Base-by-base conservation (phyloP, 2,329 filamentous ascomycete genomes). In the Bipolaris oryzae region DNA sequence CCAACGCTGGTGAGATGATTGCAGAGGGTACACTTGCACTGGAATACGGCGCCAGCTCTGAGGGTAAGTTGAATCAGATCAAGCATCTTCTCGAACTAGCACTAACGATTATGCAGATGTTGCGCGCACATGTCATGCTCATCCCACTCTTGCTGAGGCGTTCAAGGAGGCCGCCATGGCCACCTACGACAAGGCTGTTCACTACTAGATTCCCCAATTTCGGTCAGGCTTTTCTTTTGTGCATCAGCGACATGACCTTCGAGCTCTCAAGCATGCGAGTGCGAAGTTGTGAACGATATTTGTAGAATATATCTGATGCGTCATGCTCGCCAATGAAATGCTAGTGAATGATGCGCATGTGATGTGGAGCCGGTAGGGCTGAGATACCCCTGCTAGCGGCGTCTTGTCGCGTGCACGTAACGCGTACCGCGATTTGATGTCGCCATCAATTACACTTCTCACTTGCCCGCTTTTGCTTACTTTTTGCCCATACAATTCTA, bases 111-210 rank as follows among this genome's bases (percentile, higher is more conserved):
- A 20, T 41, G 3, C 49, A 74, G 75, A 77, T 58, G 71, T 77
- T 63, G 75, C 74, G 55, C 87, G 95, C 74, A 98, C 95, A 64
- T 95, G 91, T 80, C 95, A 99, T 80, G 95, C 95, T 53, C 95
- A 99, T 81, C 95, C 95, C 54, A 97, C 93, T 49, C 85, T 99
- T 58, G 88, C 94, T 21, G 95, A 99, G 83, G 95, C 95, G 42
- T 98, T 99, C 86, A 99, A 99, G 85, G 95, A 99, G 86, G 95
- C 95, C 73, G 95, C 95, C 69, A 98, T 99, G 95, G 91, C 92
- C 61, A 97, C 94, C 48, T 92, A 96, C 82, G 87, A 88, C 73
- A 95, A 96, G 84, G 89, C 95, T 66, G 96, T 99, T 77, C 95
- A 99, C 83, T 96, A 90, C 80, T 99, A 75, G 70, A 67, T 70